Evolutionary conservation across 257 asterid species (phyloP).

Genomic region (Fraxinus americana): DNA sequence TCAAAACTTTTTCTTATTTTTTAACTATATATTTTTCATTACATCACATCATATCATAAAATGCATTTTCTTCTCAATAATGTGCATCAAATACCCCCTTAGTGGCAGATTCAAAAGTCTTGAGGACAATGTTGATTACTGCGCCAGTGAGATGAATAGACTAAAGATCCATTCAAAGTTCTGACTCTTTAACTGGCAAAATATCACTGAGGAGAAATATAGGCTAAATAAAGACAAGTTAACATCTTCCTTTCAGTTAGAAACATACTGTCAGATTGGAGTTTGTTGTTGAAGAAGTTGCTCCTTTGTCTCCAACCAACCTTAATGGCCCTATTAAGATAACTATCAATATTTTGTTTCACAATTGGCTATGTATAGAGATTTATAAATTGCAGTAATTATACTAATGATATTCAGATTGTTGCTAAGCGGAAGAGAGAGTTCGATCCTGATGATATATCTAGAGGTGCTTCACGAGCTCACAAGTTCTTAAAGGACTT

Average conservation of each 20-base stretch:
- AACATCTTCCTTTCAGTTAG: background rate
- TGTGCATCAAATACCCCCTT: too few relatives aligned
- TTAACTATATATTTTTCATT: too few relatives aligned
- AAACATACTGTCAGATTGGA: background rate
- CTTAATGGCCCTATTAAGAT: background rate
- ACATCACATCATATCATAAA: too few relatives aligned
- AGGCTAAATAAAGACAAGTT: background rate
- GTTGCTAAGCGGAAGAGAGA: conserved; percentile 68
- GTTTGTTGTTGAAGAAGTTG: background rate
- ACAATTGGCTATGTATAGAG: background rate
- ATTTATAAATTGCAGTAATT: background rate
- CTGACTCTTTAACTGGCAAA: background rate
- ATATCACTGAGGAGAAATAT: background rate
- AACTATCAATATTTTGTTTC: background rate
- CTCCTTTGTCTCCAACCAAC: background rate
- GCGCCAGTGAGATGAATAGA: background rate
- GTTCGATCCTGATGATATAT: conserved; percentile 58
- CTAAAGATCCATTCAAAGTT: background rate
- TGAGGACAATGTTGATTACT: background rate
- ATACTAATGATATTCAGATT: conserved; percentile 40
- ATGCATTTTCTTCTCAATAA: too few relatives aligned
- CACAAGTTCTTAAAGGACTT: conserved; percentile 77
- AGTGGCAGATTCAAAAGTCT: background rate
- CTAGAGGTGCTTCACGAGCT: conserved; percentile 70
- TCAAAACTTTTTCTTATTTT: too few relatives aligned